Evolutionary conservation across 106 monocot species (phyloP), one percentile per base, ranked within the genome.

Genomic region (Acorus calamus): DNA sequence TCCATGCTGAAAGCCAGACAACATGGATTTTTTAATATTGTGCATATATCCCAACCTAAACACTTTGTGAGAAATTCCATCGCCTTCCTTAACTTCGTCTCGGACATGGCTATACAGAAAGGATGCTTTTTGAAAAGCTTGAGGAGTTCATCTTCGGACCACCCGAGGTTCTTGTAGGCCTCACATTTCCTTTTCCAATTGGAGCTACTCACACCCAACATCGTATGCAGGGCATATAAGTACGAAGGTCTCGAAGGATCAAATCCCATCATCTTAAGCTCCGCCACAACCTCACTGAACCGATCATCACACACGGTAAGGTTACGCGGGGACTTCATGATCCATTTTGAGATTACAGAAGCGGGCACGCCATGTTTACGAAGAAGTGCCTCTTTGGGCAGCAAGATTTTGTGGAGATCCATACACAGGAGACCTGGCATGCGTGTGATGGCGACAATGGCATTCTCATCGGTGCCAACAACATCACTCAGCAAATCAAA

Each of bases 1-100:
- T 69, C 56, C 8, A 76, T n/a, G 51, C 69, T 69, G 4, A 28
- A 57, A 6, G 11, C 12, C 9, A 76, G 62, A 3, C 68, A 42
- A 12, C 51, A 3, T 8, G 67, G 46, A 11, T 10, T 5, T 3
- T 4, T 13, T 11, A 41, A 50, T 2, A 62, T n/a, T 11, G 49
- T 57, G 7, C 5, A 5, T 6, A 9, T 11, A 10, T 41, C 9
- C 46, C 72, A 65, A 11, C 53, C 44, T 3, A 11, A 7, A 12
- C 51, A 10, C 4, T 44, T 47, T 57, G 52, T 44, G 14, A 64
- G 44, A 8, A 64, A 50, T 3, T 11, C 65, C 64, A 64, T 57
- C 64, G 2, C 42, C 11, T 9, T 48, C 13, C 14, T 41, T 6
- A 68, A 2, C 41, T 57, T 68, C 56, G 8, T 10, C 47, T 68